These are phyloP conservation scores for Cyclocybe aegerita DNA, from an alignment of 768 basidiomycete species.

Conservation along the genomic window DNA sequence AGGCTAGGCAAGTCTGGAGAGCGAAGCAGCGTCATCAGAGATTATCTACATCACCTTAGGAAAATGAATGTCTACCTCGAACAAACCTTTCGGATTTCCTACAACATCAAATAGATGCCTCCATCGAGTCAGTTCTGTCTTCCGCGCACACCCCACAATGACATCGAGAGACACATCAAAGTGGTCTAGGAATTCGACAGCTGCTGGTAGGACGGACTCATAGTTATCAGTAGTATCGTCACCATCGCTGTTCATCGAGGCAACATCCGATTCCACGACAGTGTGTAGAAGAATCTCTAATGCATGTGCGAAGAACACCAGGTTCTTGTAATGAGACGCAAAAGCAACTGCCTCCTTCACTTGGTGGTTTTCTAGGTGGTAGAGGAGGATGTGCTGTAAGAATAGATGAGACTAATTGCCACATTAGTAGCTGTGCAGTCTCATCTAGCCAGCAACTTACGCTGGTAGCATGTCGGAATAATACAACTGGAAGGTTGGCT, in stretches of 20 bases:
- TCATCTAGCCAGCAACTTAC: slow-evolving; percentile 42
- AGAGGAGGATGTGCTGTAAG: slow-evolving; percentile 85
- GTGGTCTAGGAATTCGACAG: slow-evolving; percentile 91
- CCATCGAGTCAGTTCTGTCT: slow-evolving; percentile 94
- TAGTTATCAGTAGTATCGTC: slow-evolving; percentile 23
- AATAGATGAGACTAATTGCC: slow-evolving; percentile 84
- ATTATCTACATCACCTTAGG: background rate
- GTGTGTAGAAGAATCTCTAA: slow-evolving; percentile 93
- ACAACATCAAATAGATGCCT: slow-evolving; percentile 84
- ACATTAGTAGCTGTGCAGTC: background rate
- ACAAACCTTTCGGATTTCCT: slow-evolving; percentile 86
- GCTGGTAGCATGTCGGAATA: slow-evolving; percentile 90
- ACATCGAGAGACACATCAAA: slow-evolving; percentile 91
- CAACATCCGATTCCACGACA: slow-evolving; percentile 83
- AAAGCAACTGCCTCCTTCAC: slow-evolving; percentile 81
- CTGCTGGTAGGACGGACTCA: slow-evolving; percentile 53
- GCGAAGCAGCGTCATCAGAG: background rate
- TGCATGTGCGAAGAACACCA: slow-evolving; percentile 92
- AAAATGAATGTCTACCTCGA: slow-evolving; percentile 60
- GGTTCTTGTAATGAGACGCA: slow-evolving; percentile 80
- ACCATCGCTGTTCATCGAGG: slow-evolving; percentile 28
- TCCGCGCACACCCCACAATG: slow-evolving; percentile 93
- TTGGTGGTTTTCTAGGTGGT: slow-evolving; percentile 66
- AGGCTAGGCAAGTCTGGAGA: slow-evolving; percentile 67
- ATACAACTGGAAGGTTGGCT: slow-evolving; percentile 78